Conservation (phyloP, 2,329 filamentous ascomycete species). For the Aspergillus quadrilineatus region DNA sequence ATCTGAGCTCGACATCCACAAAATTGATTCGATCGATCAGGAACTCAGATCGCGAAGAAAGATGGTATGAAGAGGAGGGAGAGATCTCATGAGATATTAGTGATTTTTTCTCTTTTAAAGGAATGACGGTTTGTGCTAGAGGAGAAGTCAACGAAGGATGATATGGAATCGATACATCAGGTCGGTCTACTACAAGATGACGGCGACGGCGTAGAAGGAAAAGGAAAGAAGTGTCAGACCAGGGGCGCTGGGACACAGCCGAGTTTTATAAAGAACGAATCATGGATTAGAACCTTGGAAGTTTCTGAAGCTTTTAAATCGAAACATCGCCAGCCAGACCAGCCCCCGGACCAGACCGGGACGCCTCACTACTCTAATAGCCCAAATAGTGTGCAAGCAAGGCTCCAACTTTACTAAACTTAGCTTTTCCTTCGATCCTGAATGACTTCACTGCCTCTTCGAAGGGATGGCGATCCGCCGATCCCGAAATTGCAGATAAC, state of each 20-base stretch:
- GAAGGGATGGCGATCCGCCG: constrained; percentile 3
- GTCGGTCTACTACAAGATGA: not conserved
- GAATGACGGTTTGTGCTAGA: not conserved
- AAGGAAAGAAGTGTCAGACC: not conserved
- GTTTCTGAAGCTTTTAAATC: constrained; percentile 1
- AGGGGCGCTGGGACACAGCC: not conserved
- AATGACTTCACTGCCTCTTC: constrained; percentile 6
- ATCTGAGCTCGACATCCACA: constrained; percentile 25
- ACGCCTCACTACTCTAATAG: constrained; percentile 9
- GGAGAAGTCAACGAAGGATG: not conserved
- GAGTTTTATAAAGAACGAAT: not conserved
- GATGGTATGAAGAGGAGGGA: not conserved
- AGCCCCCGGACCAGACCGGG: constrained; percentile 6
- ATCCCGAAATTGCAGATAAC: not conserved
- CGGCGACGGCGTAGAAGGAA: not conserved
- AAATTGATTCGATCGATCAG: not conserved
- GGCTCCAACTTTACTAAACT: constrained; percentile 10
- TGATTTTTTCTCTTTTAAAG: not conserved
- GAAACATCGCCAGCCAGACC: constrained; percentile 4
- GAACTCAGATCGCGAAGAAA: not conserved
- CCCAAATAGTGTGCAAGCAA: constrained; percentile 11
- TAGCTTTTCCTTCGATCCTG: not conserved
- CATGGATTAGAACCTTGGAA: not conserved
- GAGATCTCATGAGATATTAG: not conserved
- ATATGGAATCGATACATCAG: constrained; percentile 3